Evolutionary conservation across 192 early-diverging fungal species (phyloP), one percentile per base, ranked within the genome.

Genomic region (Pilobolus umbonatus): DNA sequence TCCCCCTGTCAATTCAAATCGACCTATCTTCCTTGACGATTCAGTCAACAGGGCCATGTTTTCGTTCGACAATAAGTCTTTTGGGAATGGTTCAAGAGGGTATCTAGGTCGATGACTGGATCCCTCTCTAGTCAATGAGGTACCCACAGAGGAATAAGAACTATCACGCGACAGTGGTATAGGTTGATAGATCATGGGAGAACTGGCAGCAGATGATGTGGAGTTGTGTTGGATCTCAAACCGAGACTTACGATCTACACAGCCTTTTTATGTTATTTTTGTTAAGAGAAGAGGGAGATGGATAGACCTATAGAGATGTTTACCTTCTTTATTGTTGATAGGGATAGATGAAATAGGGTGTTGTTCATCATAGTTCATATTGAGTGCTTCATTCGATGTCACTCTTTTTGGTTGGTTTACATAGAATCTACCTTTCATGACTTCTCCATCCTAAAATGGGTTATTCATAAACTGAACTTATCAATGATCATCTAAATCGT

Each of bases 391-490:
- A 57, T 24, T 25, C 30, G 15, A 10, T 47, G 42, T 14, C 51
- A 7, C 14, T 4, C 62, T 28, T 5, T 24, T 44, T 8, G 29
- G 31, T 42, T 55, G 39, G 28, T 75, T 80, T 38, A 90, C 84
- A 69, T 83, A 83, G 47, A 90, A 90, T 34, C 88, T 73, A n/a
- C 88, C 88, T 47, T 88, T 90, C 58, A 74, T 81, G 5, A 88
- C 76, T 65, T 82, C 79, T 8, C 40, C 56, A 32, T 53, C 40
- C 14, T 36, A 14, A 21, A 42, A 40, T 28, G 21, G 28, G 42
- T 21, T 19, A 36, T 26, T 5, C 14, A 35, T 15, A 15, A 38
- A 22, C 19, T 30, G 43, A 22, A 3, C 42, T 39, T 44, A 32
- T 31, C 57, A 28, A 28, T 26, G 57, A 39, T 59, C 30, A 52